Evolutionary conservation across 1,284 basidiomycete species (phyloP).

Genomic region (Tylopilus sp.): DNA sequence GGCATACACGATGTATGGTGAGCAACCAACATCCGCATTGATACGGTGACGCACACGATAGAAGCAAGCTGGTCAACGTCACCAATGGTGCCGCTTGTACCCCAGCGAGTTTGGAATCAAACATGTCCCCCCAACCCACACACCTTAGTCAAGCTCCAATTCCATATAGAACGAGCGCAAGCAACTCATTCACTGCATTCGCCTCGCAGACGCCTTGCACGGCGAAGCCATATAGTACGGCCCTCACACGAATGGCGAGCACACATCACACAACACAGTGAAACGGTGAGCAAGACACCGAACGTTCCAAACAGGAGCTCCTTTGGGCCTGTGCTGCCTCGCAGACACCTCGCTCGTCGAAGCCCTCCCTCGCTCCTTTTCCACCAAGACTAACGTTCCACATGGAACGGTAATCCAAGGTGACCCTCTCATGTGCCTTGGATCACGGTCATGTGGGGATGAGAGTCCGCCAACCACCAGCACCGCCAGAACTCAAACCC

Average conservation of each 20-base stretch:
- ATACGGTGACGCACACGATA: slow-evolving; percentile 6
- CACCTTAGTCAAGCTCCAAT: not conserved
- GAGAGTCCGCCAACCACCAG: not conserved
- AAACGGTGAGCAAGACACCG: slow-evolving; percentile 15
- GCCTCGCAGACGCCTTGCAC: slow-evolving; percentile 13
- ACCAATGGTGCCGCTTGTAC: not conserved
- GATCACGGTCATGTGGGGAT: slow-evolving; percentile 11
- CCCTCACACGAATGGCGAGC: not conserved
- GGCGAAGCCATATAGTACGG: not conserved
- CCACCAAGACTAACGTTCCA: slow-evolving; percentile 8
- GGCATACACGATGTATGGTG: slow-evolving; percentile 18
- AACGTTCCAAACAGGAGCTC: not conserved
- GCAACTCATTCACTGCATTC: slow-evolving; percentile 13
- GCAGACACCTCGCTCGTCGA: slow-evolving; percentile 8
- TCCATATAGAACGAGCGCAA: slow-evolving; percentile 4
- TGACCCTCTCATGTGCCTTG: slow-evolving; percentile 16
- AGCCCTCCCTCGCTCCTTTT: too few relatives aligned
- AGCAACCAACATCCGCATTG: slow-evolving; percentile 4
- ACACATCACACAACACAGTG: not conserved
- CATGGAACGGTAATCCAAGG: slow-evolving; percentile 1
- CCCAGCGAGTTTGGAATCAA: slow-evolving; percentile 8
- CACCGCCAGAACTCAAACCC: not conserved
- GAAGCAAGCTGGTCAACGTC: slow-evolving; percentile 4
- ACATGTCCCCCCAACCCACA: too few relatives aligned
- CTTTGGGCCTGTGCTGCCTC: slow-evolving; percentile 16